Evolutionary conservation across 1,284 basidiomycete genomes (phyloP).

Genomic region (Polyporus tsugae): DNA sequence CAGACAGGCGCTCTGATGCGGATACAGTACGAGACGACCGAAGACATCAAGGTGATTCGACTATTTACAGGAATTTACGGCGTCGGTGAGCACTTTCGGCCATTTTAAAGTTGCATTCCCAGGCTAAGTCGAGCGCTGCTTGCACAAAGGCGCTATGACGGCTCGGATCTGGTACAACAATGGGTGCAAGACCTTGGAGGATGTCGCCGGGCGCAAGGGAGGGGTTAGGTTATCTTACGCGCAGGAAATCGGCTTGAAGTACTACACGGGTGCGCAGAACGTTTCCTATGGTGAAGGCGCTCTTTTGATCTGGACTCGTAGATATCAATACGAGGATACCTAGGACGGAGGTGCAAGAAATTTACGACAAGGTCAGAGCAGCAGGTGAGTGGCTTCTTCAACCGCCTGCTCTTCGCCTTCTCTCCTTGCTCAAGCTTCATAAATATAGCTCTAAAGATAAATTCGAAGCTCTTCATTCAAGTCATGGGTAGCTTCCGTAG

Average conservation of each 20-base stretch:
- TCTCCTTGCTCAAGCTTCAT: not conserved
- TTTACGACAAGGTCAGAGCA: slow-evolving; percentile 77
- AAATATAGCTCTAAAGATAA: slow-evolving; percentile 69
- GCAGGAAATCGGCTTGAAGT: slow-evolving; percentile 81
- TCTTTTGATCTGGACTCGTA: slow-evolving; percentile 42
- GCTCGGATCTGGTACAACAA: slow-evolving; percentile 77
- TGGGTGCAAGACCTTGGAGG: slow-evolving; percentile 84
- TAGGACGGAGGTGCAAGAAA: slow-evolving; percentile 74
- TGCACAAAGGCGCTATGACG: slow-evolving; percentile 58
- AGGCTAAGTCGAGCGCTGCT: not conserved
- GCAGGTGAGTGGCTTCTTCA: slow-evolving; percentile 56
- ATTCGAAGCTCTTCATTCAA: slow-evolving; percentile 76
- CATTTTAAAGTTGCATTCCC: not conserved
- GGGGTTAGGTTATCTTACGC: slow-evolving; percentile 67
- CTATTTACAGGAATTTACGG: slow-evolving; percentile 86
- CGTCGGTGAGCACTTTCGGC: slow-evolving; percentile 63
- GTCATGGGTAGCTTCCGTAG: slow-evolving; percentile 93
- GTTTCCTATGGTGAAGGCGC: not conserved
- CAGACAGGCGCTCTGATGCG: slow-evolving; percentile 71
- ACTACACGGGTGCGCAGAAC: slow-evolving; percentile 71
- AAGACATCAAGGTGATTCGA: slow-evolving; percentile 59
- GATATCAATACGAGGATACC: slow-evolving; percentile 88
- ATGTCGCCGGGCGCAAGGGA: slow-evolving; percentile 66
- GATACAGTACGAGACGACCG: slow-evolving; percentile 68
- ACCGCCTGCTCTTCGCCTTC: not conserved